Percentiles rank a stretch among this genome's conserved stretches.
Evolutionary conservation across 2,329 filamentous ascomycete genomes (phyloP).

Genomic region (Ploettnerulaceae sp.): DNA sequence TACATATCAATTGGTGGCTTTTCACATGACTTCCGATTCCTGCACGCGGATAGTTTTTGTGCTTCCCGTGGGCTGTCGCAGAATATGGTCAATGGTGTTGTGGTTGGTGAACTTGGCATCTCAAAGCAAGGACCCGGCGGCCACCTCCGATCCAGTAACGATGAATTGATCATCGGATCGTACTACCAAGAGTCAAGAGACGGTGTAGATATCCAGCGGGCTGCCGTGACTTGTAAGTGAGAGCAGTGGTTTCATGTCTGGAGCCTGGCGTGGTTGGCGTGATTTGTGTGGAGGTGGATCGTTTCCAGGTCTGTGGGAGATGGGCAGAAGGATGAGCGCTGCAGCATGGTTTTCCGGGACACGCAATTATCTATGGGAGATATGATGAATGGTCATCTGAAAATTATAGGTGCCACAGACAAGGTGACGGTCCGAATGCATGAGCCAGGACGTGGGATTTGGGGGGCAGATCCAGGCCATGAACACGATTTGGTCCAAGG

Average conservation of each 20-base stretch:
- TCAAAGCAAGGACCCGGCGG: conserved; percentile 1
- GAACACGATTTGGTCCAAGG: not conserved
- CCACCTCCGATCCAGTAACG: not conserved
- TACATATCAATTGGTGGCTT: too few relatives aligned
- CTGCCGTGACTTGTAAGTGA: not conserved
- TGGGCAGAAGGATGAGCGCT: not conserved
- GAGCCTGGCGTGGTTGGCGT: not conserved
- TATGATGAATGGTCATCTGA: not conserved
- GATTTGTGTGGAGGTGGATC: not conserved
- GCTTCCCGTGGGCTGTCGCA: not conserved
- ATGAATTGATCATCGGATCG: not conserved
- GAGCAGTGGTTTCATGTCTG: not conserved
- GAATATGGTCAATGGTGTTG: not conserved
- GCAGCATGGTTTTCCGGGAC: not conserved
- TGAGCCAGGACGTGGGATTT: not conserved
- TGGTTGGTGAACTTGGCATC: not conserved
- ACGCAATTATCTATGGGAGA: not conserved
- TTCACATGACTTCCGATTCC: not conserved
- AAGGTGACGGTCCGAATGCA: conserved; percentile 3
- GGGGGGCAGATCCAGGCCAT: not conserved
- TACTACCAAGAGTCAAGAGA: not conserved
- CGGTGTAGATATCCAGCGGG: not conserved
- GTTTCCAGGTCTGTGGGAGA: not conserved
- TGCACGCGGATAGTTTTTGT: not conserved
- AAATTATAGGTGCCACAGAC: not conserved